These are phyloP conservation scores for Moricandia moricandioides DNA, from an alignment of 345 rosid genomes.

Conservation along the genomic window DNA sequence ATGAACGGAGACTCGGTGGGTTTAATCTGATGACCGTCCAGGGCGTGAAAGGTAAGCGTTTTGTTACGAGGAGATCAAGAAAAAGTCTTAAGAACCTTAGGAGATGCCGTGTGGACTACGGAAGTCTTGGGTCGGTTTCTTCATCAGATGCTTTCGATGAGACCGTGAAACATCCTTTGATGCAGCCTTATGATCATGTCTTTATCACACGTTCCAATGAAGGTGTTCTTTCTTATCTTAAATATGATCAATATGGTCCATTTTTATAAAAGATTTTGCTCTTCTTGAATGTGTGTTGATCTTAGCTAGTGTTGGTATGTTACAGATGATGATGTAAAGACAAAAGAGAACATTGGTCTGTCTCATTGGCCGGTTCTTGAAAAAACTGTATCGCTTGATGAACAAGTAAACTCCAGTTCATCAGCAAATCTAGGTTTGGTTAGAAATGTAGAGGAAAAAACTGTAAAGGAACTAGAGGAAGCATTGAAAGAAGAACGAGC, in stretches of 20 bases:
- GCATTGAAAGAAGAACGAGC: conserved; percentile 45
- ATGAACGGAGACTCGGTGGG: conserved; percentile 25
- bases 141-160: conserved; percentile 39
- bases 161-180: conserved; percentile 17
- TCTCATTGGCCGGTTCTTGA: conserved; percentile 32
- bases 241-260: background rate
- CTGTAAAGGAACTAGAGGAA: conserved; percentile 41
- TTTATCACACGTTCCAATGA: conserved; percentile 19
- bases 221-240: conserved; percentile 13
- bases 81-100: conserved; percentile 42
- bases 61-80: conserved; percentile 35
- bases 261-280: background rate
- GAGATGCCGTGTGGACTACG: conserved; percentile 30
- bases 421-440: conserved; percentile 19
- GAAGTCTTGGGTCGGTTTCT: conserved; percentile 37
- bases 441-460: conserved; percentile 27
- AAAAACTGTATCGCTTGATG: conserved; percentile 17
- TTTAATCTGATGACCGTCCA: conserved; percentile 8
- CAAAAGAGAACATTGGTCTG: conserved; percentile 26
- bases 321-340: conserved; percentile 32
- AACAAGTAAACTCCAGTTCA: conserved; percentile 26
- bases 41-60: conserved; percentile 35
- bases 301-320: background rate
- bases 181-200: conserved; percentile 34
- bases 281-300: background rate